A percentile compares a stretch with the other conserved stretches of the same genome.
Conservation (phyloP, 768 basidiomycete species). For the Trametes villosa region DNA sequence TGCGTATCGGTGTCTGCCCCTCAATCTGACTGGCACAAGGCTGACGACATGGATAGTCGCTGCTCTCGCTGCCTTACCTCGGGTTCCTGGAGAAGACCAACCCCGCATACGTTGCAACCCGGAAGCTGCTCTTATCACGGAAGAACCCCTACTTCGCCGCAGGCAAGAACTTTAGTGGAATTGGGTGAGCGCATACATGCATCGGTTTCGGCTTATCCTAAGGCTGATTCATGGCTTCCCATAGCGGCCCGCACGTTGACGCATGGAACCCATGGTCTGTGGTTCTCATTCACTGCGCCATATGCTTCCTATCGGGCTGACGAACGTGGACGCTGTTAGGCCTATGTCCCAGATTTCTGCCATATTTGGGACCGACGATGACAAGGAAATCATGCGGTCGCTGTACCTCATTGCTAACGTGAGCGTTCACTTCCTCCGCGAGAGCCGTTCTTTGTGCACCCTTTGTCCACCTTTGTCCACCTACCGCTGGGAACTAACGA, state of each 20-base stretch:
- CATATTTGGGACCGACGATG: constrained; percentile 76
- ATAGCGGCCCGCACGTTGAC: constrained; percentile 77
- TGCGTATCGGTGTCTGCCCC: constrained; percentile 38
- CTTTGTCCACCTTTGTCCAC: not conserved
- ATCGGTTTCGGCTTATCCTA: not conserved
- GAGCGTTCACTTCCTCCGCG: constrained; percentile 31
- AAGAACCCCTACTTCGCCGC: constrained; percentile 73
- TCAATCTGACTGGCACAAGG: not conserved
- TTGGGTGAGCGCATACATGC: constrained; percentile 53
- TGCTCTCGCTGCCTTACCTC: constrained; percentile 80
- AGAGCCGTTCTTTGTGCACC: not conserved
- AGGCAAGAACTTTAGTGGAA: constrained; percentile 66
- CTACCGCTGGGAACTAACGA: no score
- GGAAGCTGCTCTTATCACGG: constrained; percentile 60
- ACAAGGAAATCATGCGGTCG: constrained; percentile 63
- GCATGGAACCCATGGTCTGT: constrained; percentile 71
- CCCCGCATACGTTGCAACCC: constrained; percentile 66
- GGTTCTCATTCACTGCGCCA: not conserved
- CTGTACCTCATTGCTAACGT: constrained; percentile 74
- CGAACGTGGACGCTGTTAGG: constrained; percentile 40
- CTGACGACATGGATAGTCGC: constrained; percentile 48
- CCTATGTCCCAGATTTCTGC: constrained; percentile 81
- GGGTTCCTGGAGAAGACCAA: constrained; percentile 69
- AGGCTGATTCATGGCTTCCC: constrained; percentile 1
- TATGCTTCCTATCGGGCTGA: constrained; percentile 4